phyloP scores from a whole-genome alignment of 1,139 yeast genomes.

The Pichia sp. region DNA sequence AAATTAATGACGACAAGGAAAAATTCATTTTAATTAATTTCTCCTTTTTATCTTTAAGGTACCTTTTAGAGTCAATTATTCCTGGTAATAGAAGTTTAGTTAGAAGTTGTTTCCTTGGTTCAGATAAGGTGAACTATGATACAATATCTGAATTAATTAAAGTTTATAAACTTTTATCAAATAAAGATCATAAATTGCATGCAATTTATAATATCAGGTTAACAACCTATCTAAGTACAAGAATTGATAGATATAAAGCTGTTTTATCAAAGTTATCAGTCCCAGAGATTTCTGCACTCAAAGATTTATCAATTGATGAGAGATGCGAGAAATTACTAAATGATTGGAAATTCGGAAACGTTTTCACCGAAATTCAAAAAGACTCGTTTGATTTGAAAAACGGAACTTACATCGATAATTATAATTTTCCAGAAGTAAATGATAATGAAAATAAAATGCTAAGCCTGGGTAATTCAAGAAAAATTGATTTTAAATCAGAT shows the following conservation, averaged over 20 bases:
- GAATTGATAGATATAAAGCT: not conserved
- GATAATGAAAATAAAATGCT: not conserved
- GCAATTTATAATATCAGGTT: constrained; percentile 14
- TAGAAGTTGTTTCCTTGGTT: constrained; percentile 17
- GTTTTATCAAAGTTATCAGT: not conserved
- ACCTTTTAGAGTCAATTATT: constrained; percentile 6
- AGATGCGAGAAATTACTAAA: constrained; percentile 7
- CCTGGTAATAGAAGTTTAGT: constrained; percentile 11
- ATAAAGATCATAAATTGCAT: constrained; percentile 1
- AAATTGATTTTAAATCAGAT: constrained; percentile 1
- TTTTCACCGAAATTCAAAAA: constrained; percentile 3
- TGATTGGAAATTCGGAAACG: constrained; percentile 3
- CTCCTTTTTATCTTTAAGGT: constrained; percentile 9
- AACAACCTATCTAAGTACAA: constrained; percentile 7
- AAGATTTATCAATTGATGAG: constrained; percentile 1
- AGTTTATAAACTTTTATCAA: constrained; percentile 1
- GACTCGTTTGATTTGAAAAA: constrained; percentile 1
- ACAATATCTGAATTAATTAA: constrained; percentile 1
- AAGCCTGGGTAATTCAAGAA: not conserved
- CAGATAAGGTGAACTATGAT: not conserved
- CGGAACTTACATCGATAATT: constrained; percentile 1
- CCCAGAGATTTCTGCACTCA: constrained; percentile 6
- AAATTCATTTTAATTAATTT: constrained; percentile 5
- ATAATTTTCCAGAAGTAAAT: constrained; percentile 6
- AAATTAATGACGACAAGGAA: constrained; percentile 2